Evolutionary conservation across 805 yeast species (phyloP).

Genomic region (Citeromyces nyonsensis): DNA sequence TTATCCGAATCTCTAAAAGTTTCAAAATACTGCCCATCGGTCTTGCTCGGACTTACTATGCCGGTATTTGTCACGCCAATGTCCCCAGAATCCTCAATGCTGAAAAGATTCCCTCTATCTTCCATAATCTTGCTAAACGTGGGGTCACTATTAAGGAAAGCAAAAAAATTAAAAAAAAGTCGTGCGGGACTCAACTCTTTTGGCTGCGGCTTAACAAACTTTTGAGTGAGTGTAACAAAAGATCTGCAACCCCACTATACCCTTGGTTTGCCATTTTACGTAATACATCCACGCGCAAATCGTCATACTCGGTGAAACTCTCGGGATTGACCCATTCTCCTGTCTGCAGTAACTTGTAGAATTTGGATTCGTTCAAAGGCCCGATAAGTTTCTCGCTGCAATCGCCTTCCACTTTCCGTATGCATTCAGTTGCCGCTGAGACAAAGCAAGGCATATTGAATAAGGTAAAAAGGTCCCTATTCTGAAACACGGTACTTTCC

Average conservation of each 20-base stretch:
- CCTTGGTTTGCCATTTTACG: conserved; percentile 22
- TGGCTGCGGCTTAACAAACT: conserved; percentile 17
- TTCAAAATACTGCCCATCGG: no score
- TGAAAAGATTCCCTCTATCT: no score
- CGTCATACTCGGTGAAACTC: conserved; percentile 27
- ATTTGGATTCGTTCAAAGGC: conserved; percentile 3
- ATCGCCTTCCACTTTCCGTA: no score
- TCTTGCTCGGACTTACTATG: no score
- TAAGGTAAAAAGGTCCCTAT: no score
- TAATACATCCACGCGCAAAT: conserved; percentile 26
- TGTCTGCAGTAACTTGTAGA: conserved; percentile 9
- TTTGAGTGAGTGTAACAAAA: conserved; percentile 37
- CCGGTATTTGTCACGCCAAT: no score
- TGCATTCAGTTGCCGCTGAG: neutral
- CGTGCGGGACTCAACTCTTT: conserved; percentile 3
- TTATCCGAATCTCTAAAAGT: no score
- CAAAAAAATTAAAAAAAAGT: no score
- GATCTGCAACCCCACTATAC: conserved; percentile 29
- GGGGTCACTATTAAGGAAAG: no score
- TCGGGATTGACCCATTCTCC: conserved; percentile 18
- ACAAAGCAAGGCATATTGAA: conserved; percentile 29
- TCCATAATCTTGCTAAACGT: no score
- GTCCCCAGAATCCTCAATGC: no score
- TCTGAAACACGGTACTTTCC: no score
- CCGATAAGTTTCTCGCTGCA: neutral